Base-by-base conservation (phyloP, 441 rosid species). In the Syzygium syzygioides region DNA sequence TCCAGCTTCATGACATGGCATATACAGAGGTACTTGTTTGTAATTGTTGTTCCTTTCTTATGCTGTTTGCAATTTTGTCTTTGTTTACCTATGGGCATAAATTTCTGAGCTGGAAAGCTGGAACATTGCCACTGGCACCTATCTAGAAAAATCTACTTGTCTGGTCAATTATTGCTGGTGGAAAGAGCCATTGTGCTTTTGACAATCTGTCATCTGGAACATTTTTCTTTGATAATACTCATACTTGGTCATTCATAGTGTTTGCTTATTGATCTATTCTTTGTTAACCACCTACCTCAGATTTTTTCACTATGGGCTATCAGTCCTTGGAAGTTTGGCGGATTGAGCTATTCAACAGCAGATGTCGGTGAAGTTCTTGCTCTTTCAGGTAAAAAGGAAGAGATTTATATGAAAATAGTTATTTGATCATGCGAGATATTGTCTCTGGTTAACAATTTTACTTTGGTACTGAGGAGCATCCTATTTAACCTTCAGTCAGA, bases 1-100 rank as follows among this genome's bases (percentile, higher is more conserved):
- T 94, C 90, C 93, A 91, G 60, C 95, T 94, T 90, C 95, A 94
- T 45, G 95, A 94, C 88, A 94, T 94, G 93, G 95, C 95, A 23
- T 94, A 94, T 89, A 25, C 95, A n/a, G 95, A 94, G 94, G 95
- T 93, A 92, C 64, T 88, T 11, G 1, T 45, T 60, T 59, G 34
- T 18, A 45, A 28, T 25, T 48, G 66, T 30, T 50, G 32, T 71
- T 57, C 32, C 1, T 84, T 52, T 52, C 26, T 41, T 32, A 20
- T 28, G 59, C 9, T 84, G 86, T 52, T 52, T 76, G 86, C 86
- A 84, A 84, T 84, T 52, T 28, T 20, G 56, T 52, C 86, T 54
- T 28, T n/a, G 34, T 76, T 41, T 41, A 76, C 28, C 53, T 76
- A 4, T 76, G 83, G 83, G 52, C 52, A 76, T 41, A 76, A 76